A percentile compares a stretch with the other conserved stretches of the same genome.
Evolutionary conservation across 2,329 filamentous ascomycete genomes (phyloP).

Genomic region (Aspergillus candidus): DNA sequence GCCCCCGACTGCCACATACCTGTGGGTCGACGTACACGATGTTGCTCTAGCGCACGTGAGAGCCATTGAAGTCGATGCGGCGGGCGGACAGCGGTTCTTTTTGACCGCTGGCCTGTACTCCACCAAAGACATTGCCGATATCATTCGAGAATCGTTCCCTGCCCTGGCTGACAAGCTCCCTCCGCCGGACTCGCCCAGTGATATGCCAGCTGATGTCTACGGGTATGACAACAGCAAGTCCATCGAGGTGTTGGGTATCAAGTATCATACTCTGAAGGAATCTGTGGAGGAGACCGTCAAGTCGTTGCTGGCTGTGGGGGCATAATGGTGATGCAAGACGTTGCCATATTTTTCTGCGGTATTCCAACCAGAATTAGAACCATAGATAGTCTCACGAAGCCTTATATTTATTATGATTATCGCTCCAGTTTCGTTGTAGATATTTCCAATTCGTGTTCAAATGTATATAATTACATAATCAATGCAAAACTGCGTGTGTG

Average conservation of each 20-base stretch:
- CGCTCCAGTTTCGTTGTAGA: too few species aligned
- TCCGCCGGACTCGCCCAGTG: slow-evolving; percentile 25
- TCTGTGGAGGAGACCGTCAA: slow-evolving; percentile 34
- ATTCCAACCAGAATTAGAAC: too few species aligned
- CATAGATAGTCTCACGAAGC: too few species aligned
- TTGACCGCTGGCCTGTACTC: slow-evolving; percentile 36
- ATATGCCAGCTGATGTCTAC: slow-evolving; percentile 26
- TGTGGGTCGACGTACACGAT: slow-evolving; percentile 52
- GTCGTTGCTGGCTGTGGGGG: slow-evolving; percentile 29
- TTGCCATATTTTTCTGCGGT: too few species aligned
- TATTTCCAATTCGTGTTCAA: too few species aligned
- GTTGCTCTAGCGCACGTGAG: slow-evolving; percentile 44
- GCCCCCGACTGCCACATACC: slow-evolving; percentile 51
- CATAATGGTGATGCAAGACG: slow-evolving; percentile 10
- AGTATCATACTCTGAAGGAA: slow-evolving; percentile 36
- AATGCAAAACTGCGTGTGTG: too few species aligned
- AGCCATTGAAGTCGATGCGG: slow-evolving; percentile 42
- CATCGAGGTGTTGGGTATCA: slow-evolving; percentile 36
- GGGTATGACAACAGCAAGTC: slow-evolving; percentile 36
- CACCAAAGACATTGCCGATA: slow-evolving; percentile 39
- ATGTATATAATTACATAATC: too few species aligned
- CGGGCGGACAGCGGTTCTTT: slow-evolving; percentile 43
- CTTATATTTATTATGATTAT: too few species aligned
- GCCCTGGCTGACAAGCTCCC: slow-evolving; percentile 39
- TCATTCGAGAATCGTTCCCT: slow-evolving; percentile 39